phyloP scores from a whole-genome alignment of 164 flowering plant species.

The Cinnamomum chago region DNA sequence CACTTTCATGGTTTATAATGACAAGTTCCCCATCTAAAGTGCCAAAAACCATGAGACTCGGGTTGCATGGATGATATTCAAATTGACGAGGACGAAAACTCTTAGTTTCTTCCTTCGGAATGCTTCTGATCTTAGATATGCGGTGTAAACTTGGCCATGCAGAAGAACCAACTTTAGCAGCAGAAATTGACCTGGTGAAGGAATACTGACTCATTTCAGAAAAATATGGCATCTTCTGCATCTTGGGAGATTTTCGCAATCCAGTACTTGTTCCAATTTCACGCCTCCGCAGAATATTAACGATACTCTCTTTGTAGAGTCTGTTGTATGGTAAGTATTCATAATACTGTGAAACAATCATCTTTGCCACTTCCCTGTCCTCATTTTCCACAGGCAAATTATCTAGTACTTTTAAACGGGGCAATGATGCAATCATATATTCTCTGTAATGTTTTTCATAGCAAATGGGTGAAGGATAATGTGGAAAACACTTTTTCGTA shows the following conservation, averaged over 20 bases:
- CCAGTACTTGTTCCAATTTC: conserved; percentile 45
- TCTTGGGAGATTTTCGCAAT: conserved; percentile 20
- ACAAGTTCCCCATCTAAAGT: conserved; percentile 86
- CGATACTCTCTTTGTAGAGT: conserved; percentile 49
- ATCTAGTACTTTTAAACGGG: conserved; percentile 63
- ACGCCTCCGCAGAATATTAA: conserved; percentile 60
- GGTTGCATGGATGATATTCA: conserved; percentile 71
- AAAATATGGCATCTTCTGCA: conserved; percentile 20
- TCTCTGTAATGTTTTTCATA: conserved; percentile 85
- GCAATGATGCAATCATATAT: conserved; percentile 65
- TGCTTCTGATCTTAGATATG: conserved; percentile 34
- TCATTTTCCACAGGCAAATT: conserved; percentile 50
- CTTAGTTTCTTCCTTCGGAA: conserved; percentile 34
- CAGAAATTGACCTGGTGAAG: conserved; percentile 66
- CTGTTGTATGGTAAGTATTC: conserved; percentile 72
- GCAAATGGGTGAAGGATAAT: conserved; percentile 86
- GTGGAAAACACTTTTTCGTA: conserved; percentile 41
- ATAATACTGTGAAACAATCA: conserved; percentile 44
- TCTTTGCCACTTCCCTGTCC: conserved; percentile 52
- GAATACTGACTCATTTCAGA: conserved; percentile 35
- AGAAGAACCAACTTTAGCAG: conserved; percentile 74
- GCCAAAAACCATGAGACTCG: conserved; percentile 83
- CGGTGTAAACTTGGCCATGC: conserved; percentile 58
- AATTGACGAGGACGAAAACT: conserved; percentile 85
- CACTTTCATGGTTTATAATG: conserved; percentile 72